Conservation (phyloP, 2,329 filamentous ascomycete species). For the Sarocladium brachiariae region DNA sequence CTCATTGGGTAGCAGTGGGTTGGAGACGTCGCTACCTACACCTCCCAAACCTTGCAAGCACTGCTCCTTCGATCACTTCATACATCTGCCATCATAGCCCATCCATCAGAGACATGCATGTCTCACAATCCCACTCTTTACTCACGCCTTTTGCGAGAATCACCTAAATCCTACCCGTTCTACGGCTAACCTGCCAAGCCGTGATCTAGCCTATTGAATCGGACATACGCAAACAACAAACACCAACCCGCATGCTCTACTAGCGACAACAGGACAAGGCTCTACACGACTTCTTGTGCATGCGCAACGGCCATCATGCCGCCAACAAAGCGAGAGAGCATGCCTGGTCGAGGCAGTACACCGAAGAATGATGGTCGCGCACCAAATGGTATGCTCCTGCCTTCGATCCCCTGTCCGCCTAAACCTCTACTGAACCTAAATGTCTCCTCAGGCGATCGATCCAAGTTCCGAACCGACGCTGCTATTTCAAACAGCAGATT, state of each 20-base stretch:
- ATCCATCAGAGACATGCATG: background rate
- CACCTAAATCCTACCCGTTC: background rate
- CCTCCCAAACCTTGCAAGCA: background rate
- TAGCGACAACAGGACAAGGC: constrained; percentile 16
- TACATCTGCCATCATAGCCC: background rate
- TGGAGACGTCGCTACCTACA: background rate
- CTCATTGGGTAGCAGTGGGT: background rate
- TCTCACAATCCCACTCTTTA: constrained; percentile 1
- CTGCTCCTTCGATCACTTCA: background rate
- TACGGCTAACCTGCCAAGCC: background rate
- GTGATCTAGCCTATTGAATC: background rate
- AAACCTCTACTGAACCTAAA: constrained; percentile 13
- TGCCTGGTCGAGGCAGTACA: constrained; percentile 22
- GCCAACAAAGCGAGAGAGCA: constrained; percentile 32
- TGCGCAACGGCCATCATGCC: constrained; percentile 24
- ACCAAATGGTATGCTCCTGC: constrained; percentile 29
- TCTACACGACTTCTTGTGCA: background rate
- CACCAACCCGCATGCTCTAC: constrained; percentile 18
- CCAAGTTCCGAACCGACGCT: constrained; percentile 75
- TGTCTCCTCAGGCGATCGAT: constrained; percentile 49
- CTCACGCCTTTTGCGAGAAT: background rate
- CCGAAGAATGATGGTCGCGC: constrained; percentile 17
- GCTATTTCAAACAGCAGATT: constrained; percentile 74
- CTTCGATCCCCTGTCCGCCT: background rate
- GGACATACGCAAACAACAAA: background rate